phyloP scores from a whole-genome alignment of 2,329 filamentous ascomycete genomes.

The Coniochaeta sp. region DNA sequence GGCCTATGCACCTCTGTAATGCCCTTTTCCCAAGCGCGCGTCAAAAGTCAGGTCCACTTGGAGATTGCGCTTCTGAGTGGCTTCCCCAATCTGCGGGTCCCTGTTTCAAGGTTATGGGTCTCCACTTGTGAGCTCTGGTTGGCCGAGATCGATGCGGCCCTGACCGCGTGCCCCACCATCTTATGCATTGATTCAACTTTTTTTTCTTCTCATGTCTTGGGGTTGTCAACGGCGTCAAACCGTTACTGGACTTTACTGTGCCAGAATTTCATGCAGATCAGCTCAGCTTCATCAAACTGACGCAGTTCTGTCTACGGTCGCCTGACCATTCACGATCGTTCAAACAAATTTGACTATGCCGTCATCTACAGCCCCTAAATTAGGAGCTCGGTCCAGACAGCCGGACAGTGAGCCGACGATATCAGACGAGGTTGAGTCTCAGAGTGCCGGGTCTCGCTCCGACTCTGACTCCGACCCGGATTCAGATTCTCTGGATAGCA shows the following conservation, averaged over 20 bases:
- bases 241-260: background rate
- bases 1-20: too few relatives aligned
- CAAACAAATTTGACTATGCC: background rate
- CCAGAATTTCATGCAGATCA: background rate
- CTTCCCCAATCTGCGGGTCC: background rate
- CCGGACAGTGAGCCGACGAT: background rate
- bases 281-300: background rate
- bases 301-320: background rate
- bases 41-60: background rate
- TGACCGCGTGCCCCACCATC: background rate
- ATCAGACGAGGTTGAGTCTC: conserved; percentile 8
- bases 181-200: background rate
- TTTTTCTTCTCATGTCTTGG: background rate
- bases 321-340: background rate
- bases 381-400: background rate
- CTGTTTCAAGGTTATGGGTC: background rate
- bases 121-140: background rate
- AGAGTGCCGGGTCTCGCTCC: conserved; percentile 5
- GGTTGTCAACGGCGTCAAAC: background rate
- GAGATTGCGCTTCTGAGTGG: background rate
- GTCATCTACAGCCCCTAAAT: background rate
- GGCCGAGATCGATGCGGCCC: background rate
- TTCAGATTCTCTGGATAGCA: conserved; percentile 26
- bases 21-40: conserved; percentile 2
- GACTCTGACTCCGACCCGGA: conserved; percentile 7